Evolutionary conservation across 768 basidiomycete genomes (phyloP), one percentile per base, ranked within the genome.

Genomic region (Phanerochaete carnosa): DNA sequence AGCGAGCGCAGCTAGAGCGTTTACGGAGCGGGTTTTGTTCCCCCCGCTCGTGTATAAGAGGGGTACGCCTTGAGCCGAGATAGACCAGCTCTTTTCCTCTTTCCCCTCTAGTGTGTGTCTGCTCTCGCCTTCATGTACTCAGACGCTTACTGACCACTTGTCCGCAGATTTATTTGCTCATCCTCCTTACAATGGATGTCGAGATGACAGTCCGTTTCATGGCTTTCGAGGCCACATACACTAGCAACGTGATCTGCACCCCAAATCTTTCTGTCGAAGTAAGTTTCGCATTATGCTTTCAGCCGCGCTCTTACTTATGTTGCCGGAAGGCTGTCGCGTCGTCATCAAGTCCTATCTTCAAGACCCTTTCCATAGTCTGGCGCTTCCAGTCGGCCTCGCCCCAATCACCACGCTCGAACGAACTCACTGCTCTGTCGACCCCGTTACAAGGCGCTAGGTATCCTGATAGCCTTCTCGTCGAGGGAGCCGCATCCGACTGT

Each of bases 191-290:
- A n/a, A 85, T 96, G 76, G 85, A 94, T 43, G 95, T 90, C 7
- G 94, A 98, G 71, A 76, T 98, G 65, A 85, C 86, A 2, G 89
- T 96, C 33, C 93, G 93, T 8, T 98, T 98, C 72, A 83, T 95
- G 65, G 81, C 86, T 19, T 89, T 97, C 69, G 80, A 83, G 63
- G 96, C 98, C 74, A 88, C 84, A 73, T 99, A 97, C 73, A 79
- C 89, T 53, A 95, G 93, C 71, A 79, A 78, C 43, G 95, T 99
- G 57, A 88, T 86, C 16, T 93, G 93, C 67, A 78, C 76, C 47
- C 95, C 94, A 12, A 82, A 81, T 64, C 82, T 89, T 68, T 88
- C 82, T 11, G 95, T 99, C 25, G 79, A 89, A 77, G 96, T 93
- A 66, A n/a, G 63, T 29, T 28, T 3, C 26, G 46, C 28, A 13